Conservation (phyloP, 108 stramenopile species). For the Mediolabrus comicus region DNA sequence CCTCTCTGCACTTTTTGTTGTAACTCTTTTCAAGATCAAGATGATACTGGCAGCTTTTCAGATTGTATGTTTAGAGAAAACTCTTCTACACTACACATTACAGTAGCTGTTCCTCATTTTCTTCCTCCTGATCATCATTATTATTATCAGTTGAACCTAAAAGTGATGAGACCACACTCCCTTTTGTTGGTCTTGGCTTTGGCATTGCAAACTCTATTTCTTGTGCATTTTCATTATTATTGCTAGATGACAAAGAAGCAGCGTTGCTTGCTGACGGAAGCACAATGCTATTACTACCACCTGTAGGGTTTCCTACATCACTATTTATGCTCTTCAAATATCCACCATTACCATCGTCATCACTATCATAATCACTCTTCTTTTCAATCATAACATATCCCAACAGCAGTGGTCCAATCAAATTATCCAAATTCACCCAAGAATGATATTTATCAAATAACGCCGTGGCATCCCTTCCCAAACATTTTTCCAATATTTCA, state of each 20-base stretch:
- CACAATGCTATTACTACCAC: neutral
- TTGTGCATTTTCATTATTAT: neutral
- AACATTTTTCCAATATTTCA: conserved; percentile 61
- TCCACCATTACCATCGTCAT: neutral
- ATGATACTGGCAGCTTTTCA: too few species aligned
- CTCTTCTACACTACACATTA: neutral
- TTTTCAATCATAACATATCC: conserved; percentile 41
- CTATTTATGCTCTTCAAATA: neutral
- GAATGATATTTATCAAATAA: conserved; percentile 92
- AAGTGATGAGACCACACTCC: neutral
- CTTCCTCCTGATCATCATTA: conserved; percentile 3
- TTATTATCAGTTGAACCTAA: neutral
- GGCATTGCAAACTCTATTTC: conserved; percentile 17
- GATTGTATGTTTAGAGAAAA: too few species aligned
- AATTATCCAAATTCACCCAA: conserved; percentile 83
- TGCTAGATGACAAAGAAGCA: neutral
- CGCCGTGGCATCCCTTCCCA: conserved; percentile 83
- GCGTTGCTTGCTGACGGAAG: neutral
- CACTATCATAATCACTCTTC: neutral
- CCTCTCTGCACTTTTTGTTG: too few species aligned
- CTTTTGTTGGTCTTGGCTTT: conserved; percentile 17
- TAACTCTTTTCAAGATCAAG: too few species aligned
- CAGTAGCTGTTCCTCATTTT: neutral
- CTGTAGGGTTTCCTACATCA: neutral
- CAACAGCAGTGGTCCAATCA: conserved; percentile 52